These are phyloP conservation scores for Cyclanthera cordifolia DNA, from an alignment of 306 rosid genomes.

Conservation along the genomic window DNA sequence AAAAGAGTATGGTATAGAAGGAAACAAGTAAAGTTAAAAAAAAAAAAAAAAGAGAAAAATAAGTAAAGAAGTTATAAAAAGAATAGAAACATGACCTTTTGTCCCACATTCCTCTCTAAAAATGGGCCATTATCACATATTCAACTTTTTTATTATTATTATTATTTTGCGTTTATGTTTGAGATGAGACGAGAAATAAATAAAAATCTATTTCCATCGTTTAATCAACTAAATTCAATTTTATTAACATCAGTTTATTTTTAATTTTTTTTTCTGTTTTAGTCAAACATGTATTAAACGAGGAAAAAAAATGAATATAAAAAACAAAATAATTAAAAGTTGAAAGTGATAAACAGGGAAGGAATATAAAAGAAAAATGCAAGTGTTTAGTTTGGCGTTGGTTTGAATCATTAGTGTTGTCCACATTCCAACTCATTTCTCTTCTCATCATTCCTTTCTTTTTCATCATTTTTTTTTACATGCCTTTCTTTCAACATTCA, in stretches of 20 bases:
- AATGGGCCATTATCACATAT: neutral
- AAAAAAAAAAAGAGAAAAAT: neutral
- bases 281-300: too few relatives aligned
- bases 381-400: too few relatives aligned
- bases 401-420: neutral
- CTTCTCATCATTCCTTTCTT: neutral
- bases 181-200: too few relatives aligned
- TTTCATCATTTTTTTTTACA: neutral
- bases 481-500: neutral
- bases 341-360: neutral
- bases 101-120: slow-evolving; percentile 4
- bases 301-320: neutral
- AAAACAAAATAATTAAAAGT: neutral
- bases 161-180: too few relatives aligned
- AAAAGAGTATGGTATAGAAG: neutral
- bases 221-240: too few relatives aligned
- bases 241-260: too few relatives aligned
- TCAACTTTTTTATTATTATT: neutral
- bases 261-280: too few relatives aligned
- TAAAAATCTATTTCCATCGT: too few relatives aligned
- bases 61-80: neutral
- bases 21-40: neutral
- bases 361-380: neutral
- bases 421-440: slow-evolving; percentile 1
- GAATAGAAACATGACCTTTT: slow-evolving; percentile 3